Base-by-base conservation (phyloP, 139 green algal species). In the Picochlorum sp. region DNA sequence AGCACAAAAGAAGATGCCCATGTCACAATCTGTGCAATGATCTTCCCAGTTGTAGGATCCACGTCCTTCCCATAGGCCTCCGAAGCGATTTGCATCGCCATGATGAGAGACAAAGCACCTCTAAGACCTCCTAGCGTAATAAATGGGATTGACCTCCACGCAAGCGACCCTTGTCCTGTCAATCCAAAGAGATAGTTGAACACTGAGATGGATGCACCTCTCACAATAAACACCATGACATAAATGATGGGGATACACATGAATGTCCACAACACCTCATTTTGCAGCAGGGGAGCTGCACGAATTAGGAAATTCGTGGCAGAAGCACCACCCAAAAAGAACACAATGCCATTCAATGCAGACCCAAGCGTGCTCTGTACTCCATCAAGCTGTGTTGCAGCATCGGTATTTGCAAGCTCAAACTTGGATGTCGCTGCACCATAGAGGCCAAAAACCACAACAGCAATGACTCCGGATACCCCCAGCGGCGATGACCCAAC, bases 381-480 rank as follows among this genome's bases (percentile, higher is more conserved):
- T 60, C 54, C 69, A 57, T 73, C 58, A 50, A 77, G 73, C 3
- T 63, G 20, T 9, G 45, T 38, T 49, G 45, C 62, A 21, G 66
- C 47, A 41, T 71, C 64, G 13, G 49, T 45, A 2, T 31, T 21
- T 1, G 68, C 21, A 21, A 72, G 67, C 56, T 85, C 65, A 71
- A 82, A 87, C 70, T 85, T 80, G 66, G 69, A 76, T 4, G 77
- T 89, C 10, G 82, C 79, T 11, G 83, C 72, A 16, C 88, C 89
- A 45, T 87, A 92, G 38, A 96, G 68, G 0, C 88, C 89, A 66
- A 83, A 94, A 16, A 93, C 83, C 21, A 91, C 88, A 21, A 95
- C 89, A 13, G 85, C 82, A 49, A 95, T 91, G 0, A 94, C 88
- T 21, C 79, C 79, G 49, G 72, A 71, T 44, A 34, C 63, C 45